Evolutionary conservation across 208 protist species (phyloP).

Genomic region (Naegleria lovaniensis): DNA sequence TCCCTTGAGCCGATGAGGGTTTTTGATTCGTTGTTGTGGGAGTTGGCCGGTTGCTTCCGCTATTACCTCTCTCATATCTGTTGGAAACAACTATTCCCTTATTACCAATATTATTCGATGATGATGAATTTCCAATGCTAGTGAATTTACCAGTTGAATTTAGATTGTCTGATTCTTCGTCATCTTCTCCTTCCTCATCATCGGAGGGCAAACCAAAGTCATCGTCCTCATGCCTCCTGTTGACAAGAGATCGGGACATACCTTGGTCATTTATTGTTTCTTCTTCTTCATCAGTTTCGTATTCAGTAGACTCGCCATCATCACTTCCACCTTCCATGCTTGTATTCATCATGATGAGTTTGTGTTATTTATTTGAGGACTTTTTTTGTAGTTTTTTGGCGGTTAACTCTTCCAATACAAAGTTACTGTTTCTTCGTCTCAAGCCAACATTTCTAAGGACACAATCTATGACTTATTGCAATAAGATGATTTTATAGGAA

Average conservation of each 20-base stretch:
- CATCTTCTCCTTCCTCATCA: background rate
- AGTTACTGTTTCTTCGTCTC: too few relatives aligned
- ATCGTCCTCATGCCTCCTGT: background rate
- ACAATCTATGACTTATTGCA: too few relatives aligned
- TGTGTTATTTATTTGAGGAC: background rate
- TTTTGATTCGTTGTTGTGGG: background rate
- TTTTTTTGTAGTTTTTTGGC: background rate
- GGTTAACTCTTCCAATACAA: too few relatives aligned
- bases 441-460: too few relatives aligned
- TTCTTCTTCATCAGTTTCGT: background rate
- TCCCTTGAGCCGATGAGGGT: background rate
- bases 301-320: background rate
- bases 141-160: constrained; percentile 6
- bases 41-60: background rate
- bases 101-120: background rate
- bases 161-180: background rate
- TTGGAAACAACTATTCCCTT: background rate
- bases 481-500: too few relatives aligned
- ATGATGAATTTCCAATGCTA: background rate
- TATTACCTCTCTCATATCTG: background rate
- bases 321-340: background rate
- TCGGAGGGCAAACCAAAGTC: background rate
- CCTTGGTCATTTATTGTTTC: background rate
- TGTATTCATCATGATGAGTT: background rate
- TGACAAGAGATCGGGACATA: background rate